Base-by-base conservation (phyloP, 768 basidiomycete genomes). In the Amanita rimosa region DNA sequence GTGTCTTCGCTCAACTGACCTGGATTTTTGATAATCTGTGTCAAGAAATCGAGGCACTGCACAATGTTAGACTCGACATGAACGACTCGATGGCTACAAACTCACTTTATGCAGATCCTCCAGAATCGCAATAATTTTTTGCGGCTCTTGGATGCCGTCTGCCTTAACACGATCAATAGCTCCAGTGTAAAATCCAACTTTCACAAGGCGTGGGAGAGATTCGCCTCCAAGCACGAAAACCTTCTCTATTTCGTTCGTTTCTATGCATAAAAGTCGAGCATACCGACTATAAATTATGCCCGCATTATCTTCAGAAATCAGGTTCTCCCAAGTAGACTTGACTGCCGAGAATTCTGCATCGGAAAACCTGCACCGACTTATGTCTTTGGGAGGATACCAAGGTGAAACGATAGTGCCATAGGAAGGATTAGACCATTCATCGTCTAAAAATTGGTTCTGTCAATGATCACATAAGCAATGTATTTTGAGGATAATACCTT, bases 31-130 rank as follows among this genome's bases (percentile, higher is more conserved):
- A 24, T 4, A 41, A 41, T 24, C 21, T 27, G 14, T 42, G 41
- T 42, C 41, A 42, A 42, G 21, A 24, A 42, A 42, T 42, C 14
- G 41, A 42, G 41, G 41, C 22, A 42, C 41, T 42, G 21, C 41
- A 22, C 24, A 26, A 42, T 17, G 7, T 42, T 8, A 42, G 24
- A 6, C 41, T 42, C 24, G 41, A n/a, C 24, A 42, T 26, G 11
- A 11, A 10, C 22, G 14, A 42, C 40, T 11, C 9, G 24, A 42
- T 9, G 14, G 14, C 41, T 24, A 42, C 5, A 3, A 17, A 42
- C 21, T 42, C 4, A 26, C 21, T 4, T 24, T 42, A 22, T 42
- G 41, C 41, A 42, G 24, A 42, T 42, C 41, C 41, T 13, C 26
- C 24, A 42, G 16, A 42, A 42, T 42, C 24, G 41, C 16, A 42